phyloP scores from a whole-genome alignment of 2,329 filamentous ascomycete species.

The Fusarium cyanostomum region DNA sequence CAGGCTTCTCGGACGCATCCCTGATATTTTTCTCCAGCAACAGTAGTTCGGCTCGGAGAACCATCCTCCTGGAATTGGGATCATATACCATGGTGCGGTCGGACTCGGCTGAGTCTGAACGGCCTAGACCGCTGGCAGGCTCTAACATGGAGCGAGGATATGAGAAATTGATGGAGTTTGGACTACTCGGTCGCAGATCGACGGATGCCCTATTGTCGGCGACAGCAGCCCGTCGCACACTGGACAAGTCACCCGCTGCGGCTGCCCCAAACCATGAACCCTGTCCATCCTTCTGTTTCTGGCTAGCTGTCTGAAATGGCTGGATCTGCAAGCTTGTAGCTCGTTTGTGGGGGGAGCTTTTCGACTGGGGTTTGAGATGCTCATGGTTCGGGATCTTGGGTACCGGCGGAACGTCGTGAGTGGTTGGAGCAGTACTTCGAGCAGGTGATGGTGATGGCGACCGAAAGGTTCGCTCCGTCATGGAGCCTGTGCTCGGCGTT shows the following conservation, averaged over 20 bases:
- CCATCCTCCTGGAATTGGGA: conserved; percentile 71
- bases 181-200: conserved; percentile 53
- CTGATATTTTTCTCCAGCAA: conserved; percentile 54
- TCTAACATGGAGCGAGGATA: conserved; percentile 60
- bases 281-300: conserved; percentile 56
- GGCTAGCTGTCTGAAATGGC: conserved; percentile 63
- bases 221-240: conserved; percentile 55
- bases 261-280: conserved; percentile 62
- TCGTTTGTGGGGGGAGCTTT: conserved; percentile 49
- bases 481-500: conserved; percentile 77
- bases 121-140: conserved; percentile 43
- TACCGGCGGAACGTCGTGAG: conserved; percentile 73
- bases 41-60: conserved; percentile 57
- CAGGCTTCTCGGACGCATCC: conserved; percentile 52
- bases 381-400: conserved; percentile 72
- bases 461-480: conserved; percentile 89
- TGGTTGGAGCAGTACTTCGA: conserved; percentile 54
- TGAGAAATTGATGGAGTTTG: conserved; percentile 67
- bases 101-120: conserved; percentile 28
- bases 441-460: conserved; percentile 76
- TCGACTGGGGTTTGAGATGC: conserved; percentile 38
- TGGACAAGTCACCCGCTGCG: conserved; percentile 53
- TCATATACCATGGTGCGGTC: conserved; percentile 67
- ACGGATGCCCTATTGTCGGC: conserved; percentile 46
- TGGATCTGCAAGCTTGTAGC: conserved; percentile 57